A percentile compares a stretch with the other conserved stretches of the same genome.
Conservation (phyloP, 2,329 filamentous ascomycete genomes). For the Neonectria ditissima region DNA sequence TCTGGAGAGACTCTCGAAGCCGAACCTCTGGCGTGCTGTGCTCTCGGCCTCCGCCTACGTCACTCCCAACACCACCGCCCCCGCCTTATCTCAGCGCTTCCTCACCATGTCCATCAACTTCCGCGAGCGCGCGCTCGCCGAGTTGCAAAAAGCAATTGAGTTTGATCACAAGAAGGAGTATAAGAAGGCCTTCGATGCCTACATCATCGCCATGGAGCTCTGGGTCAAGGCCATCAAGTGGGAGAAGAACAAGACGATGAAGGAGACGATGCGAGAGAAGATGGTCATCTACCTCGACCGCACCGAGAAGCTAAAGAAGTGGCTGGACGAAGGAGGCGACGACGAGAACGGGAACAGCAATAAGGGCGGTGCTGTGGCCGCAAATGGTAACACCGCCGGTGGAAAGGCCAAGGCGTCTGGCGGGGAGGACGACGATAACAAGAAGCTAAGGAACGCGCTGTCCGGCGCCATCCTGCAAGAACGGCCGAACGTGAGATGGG, state of each 20-base stretch:
- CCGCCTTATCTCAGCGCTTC: slow-evolving; percentile 31
- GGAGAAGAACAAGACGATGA: slow-evolving; percentile 98
- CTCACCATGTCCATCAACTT: slow-evolving; percentile 93
- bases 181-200: slow-evolving; percentile 94
- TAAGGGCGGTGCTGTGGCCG: slow-evolving; percentile 61
- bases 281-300: slow-evolving; percentile 98
- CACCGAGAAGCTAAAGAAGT: slow-evolving; percentile 96
- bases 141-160: slow-evolving; percentile 97
- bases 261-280: slow-evolving; percentile 97
- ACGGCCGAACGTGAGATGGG: slow-evolving; percentile 96
- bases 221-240: slow-evolving; percentile 99
- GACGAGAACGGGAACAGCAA: slow-evolving; percentile 74
- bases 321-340: slow-evolving; percentile 82
- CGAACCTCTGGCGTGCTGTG: slow-evolving; percentile 18
- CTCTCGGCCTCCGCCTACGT: slow-evolving; percentile 11
- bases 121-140: slow-evolving; percentile 93
- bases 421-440: slow-evolving; percentile 88
- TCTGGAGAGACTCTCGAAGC: slow-evolving; percentile 2
- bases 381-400: slow-evolving; percentile 75
- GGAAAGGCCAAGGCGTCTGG: slow-evolving; percentile 69
- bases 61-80: slow-evolving; percentile 24
- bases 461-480: slow-evolving; percentile 94
- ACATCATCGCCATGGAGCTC: slow-evolving; percentile 95
- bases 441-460: slow-evolving; percentile 93
- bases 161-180: slow-evolving; percentile 96